Conservation (phyloP, 352 stramenopile genomes). For the Phytophthora pisi region DNA sequence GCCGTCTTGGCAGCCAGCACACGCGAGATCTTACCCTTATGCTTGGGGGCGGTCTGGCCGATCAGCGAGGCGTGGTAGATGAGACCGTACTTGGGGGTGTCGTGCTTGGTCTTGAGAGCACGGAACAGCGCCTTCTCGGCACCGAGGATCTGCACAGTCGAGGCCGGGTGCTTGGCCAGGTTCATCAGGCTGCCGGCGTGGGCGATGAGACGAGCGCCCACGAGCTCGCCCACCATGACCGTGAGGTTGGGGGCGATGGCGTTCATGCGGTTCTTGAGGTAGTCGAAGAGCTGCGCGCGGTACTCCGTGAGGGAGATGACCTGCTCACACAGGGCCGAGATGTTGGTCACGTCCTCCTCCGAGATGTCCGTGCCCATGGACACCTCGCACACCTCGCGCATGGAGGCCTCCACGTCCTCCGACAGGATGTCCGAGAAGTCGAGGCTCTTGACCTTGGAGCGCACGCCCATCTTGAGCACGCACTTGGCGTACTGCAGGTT, state of each 20-base stretch:
- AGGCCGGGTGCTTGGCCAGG: slow-evolving; percentile 99
- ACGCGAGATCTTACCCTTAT: slow-evolving; percentile 99
- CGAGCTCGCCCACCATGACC: slow-evolving; percentile 98
- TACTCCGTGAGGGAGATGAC: slow-evolving; percentile 91
- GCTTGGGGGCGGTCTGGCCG: slow-evolving; percentile 98
- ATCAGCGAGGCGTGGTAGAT: slow-evolving; percentile 99
- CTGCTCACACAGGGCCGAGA: slow-evolving; percentile 93
- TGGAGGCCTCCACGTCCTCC: slow-evolving; percentile 92
- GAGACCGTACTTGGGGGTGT: slow-evolving; percentile 99
- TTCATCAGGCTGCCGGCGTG: slow-evolving; percentile 99
- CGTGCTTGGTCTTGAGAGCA: slow-evolving; percentile 99
- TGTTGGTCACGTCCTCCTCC: slow-evolving; percentile 98
- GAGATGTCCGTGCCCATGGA: slow-evolving; percentile 99
- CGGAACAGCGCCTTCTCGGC: slow-evolving; percentile 99
- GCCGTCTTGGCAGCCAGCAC: slow-evolving; percentile 98
- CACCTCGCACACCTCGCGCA: slow-evolving; percentile 98
- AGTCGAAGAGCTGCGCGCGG: slow-evolving; percentile 98
- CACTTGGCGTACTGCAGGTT: slow-evolving; percentile 99
- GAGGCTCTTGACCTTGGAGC: slow-evolving; percentile 92
- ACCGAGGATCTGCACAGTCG: slow-evolving; percentile 98
- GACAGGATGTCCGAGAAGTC: slow-evolving; percentile 93
- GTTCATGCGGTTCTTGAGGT: slow-evolving; percentile 99
- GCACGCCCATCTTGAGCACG: slow-evolving; percentile 95
- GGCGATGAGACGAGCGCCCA: slow-evolving; percentile 98
- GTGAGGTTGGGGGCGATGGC: slow-evolving; percentile 99